Base-by-base conservation (phyloP, 176 grass and related monocot genomes). In the Neostapfia colusana region DNA sequence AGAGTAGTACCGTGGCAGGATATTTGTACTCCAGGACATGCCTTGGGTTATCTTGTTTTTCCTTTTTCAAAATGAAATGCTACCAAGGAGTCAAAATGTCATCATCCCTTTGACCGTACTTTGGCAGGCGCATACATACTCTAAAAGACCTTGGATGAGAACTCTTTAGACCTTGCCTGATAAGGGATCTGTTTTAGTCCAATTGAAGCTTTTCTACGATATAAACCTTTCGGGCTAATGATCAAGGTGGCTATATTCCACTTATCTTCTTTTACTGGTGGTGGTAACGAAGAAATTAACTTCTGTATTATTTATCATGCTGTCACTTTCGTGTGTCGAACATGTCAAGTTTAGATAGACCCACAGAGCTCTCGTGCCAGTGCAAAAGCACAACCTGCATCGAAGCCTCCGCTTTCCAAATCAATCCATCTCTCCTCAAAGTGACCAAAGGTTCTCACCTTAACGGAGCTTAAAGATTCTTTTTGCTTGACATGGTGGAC, bases 401-500 rank as follows among this genome's bases (percentile, higher is more conserved):
- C n/a, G 25, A 57, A 45, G 20, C 34, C 54, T 51, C 64, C 37
- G 1, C 11, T 75, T 24, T 67, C 69, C 36, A 50, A 34, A 45
- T 37, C 37, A 44, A 39, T 36, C 44, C 18, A 65, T n/a, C 43
- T 7, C 55, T 67, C 53, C 55, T 54, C 84, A 42, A 67, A 76
- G 44, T 69, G 54, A 35, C 38, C n/a, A 23, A 11, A 60, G 75
- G 51, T 65, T 65, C 75, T 39, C 36, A 51, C 35, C 13, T 51
- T 63, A 10, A 1, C n/a, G 18, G 31, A 35, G 74, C 2, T 48
- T 24, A 31, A 26, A 81, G 36, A 71, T 86, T 82, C 27, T 18
- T 17, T 15, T 57, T 46, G 73, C 72, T 18, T 72, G 59, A 60
- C 27, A 37, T 58, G 20, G 75, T 76, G 72, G 81, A 83, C 14